Evolutionary conservation across 164 flowering plant species (phyloP).

Genomic region (Vitis amurensis): DNA sequence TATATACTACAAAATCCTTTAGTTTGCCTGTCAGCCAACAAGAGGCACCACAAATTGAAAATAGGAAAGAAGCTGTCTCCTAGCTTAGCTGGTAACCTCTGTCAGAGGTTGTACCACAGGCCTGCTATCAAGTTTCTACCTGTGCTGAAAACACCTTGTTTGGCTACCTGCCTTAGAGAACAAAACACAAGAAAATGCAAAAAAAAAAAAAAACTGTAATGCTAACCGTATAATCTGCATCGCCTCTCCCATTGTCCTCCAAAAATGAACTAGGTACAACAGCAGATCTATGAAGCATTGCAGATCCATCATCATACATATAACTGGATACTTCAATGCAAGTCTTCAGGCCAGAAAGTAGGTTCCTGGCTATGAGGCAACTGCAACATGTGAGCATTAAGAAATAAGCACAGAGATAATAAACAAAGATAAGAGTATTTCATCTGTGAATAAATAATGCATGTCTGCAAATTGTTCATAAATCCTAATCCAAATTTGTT

Average conservation of each 20-base stretch:
- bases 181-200: neutral
- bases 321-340: conserved; percentile 80
- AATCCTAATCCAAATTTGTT: too few relatives aligned
- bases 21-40: neutral
- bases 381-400: conserved; percentile 41
- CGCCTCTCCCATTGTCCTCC: conserved; percentile 51
- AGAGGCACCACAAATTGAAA: neutral
- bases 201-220: neutral
- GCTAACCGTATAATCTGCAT: conserved; percentile 40
- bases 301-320: conserved; percentile 65
- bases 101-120: neutral
- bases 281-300: conserved; percentile 30
- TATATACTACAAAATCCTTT: neutral
- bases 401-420: neutral
- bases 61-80: conserved; percentile 3
- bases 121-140: neutral
- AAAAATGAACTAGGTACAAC: conserved; percentile 36
- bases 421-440: neutral
- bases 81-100: neutral
- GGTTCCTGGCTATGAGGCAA: conserved; percentile 89
- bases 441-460: neutral
- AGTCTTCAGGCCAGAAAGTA: conserved; percentile 92
- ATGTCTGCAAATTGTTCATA: neutral
- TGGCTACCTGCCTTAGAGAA: neutral
- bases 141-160: neutral